Conservation (phyloP, 352 stramenopile genomes). For the Phytopythium sindhum region DNA sequence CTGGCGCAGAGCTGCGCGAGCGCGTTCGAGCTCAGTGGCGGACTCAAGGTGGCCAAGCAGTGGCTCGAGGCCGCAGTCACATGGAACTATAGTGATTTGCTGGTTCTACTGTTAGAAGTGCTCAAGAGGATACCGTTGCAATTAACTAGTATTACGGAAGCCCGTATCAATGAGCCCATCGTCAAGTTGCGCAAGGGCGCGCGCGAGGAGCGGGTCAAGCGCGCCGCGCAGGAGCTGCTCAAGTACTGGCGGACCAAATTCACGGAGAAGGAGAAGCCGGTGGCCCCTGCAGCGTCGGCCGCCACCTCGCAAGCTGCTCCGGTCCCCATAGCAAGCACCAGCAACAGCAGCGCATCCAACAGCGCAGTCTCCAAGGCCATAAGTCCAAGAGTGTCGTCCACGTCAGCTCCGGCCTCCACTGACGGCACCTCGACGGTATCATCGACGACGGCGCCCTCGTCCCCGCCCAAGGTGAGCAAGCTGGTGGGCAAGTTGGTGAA, state of each 20-base stretch:
- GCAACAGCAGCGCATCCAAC: neutral
- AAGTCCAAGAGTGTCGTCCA: neutral
- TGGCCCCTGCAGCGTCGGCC: slow-evolving; percentile 16
- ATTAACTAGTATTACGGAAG: slow-evolving; percentile 86
- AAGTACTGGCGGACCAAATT: slow-evolving; percentile 85
- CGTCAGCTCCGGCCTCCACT: slow-evolving; percentile 11
- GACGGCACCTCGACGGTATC: neutral
- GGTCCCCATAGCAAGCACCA: neutral
- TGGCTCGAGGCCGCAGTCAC: slow-evolving; percentile 79
- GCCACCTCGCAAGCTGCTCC: slow-evolving; percentile 11
- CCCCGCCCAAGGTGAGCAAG: slow-evolving; percentile 19
- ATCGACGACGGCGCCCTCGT: slow-evolving; percentile 10
- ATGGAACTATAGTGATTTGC: slow-evolving; percentile 77
- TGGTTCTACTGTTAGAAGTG: slow-evolving; percentile 79
- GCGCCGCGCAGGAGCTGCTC: slow-evolving; percentile 75
- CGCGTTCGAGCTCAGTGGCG: slow-evolving; percentile 70
- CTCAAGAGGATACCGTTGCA: slow-evolving; percentile 77
- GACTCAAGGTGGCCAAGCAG: slow-evolving; percentile 66
- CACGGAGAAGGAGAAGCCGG: slow-evolving; percentile 76
- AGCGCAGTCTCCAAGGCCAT: neutral
- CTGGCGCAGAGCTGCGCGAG: slow-evolving; percentile 51
- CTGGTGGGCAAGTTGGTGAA: slow-evolving; percentile 41
- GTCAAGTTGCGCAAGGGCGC: slow-evolving; percentile 81
- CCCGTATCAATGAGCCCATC: slow-evolving; percentile 86
- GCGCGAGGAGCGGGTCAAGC: slow-evolving; percentile 74